Conservation (phyloP, 495 filamentous ascomycete species). For the Aspergillus sclerotiicarbonarius region DNA sequence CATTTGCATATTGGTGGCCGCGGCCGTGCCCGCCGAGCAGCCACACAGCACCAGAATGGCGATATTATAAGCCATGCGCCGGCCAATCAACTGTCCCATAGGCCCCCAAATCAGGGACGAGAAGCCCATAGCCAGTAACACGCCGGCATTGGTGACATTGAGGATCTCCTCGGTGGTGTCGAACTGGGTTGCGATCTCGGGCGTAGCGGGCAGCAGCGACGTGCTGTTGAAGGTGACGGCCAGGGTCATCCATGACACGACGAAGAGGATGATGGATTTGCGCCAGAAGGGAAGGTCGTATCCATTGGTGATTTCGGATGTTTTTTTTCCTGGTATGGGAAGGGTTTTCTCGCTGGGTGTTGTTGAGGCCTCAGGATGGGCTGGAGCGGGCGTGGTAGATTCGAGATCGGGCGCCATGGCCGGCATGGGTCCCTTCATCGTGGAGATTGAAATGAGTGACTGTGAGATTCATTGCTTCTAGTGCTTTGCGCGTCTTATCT, state of each 20-base stretch:
- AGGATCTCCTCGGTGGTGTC: conserved; percentile 37
- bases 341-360: background rate
- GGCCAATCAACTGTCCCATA: conserved; percentile 36
- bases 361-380: background rate
- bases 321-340: no score
- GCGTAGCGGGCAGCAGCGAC: conserved; percentile 39
- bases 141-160: conserved; percentile 48
- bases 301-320: conserved; percentile 8
- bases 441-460: background rate
- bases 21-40: conserved; percentile 36
- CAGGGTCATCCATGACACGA: conserved; percentile 44
- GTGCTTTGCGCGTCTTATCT: background rate
- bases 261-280: conserved; percentile 44
- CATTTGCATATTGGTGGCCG: conserved; percentile 31
- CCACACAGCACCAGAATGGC: conserved; percentile 38
- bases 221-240: conserved; percentile 44
- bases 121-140: conserved; percentile 57
- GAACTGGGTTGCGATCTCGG: conserved; percentile 43
- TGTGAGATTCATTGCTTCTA: no score
- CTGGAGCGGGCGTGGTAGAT: no score
- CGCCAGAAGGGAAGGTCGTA: conserved; percentile 37
- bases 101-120: conserved; percentile 55
- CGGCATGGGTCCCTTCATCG: background rate
- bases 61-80: conserved; percentile 33
- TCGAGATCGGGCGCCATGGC: background rate